Base-by-base conservation (phyloP, 441 rosid genomes). In the Breynia disticha region DNA sequence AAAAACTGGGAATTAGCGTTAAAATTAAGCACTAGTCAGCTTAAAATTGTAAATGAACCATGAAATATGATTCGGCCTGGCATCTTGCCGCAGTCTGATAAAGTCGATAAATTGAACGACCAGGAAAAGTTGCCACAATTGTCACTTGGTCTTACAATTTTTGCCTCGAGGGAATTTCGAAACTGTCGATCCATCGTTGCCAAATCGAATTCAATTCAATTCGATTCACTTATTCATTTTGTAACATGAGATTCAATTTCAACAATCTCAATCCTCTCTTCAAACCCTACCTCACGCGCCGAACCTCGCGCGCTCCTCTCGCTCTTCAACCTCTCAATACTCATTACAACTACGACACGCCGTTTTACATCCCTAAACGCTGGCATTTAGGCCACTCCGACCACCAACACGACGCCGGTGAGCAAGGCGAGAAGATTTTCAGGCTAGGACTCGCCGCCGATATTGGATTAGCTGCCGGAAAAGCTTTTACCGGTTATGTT, bases 401-500 rank as follows among this genome's bases (percentile, higher is more conserved):
- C 22, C 70, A 59, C 46, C 72, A 60, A 37, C 69, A 66, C 13
- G 67, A 49, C 2, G 47, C 59, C 5, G 52, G 71, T 14, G 71
- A 73, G 46, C 79, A 79, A 38, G 91, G 80, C 0, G 98, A 84
- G 66, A 74, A 62, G 48, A 78, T 88, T 18, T 86, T 91, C 79
- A 77, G 86, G 14, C 71, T 91, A 42, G 97, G 98, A 47, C 86
- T 91, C 24, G 74, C 68, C 39, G 78, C 85, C 19, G 91, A 83
- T 57, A 59, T 77, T 19, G 70, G 72, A 52, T 66, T 83, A 15
- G 80, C 91, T 16, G 50, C 72, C 24, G 81, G 82, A 46, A 84
- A 84, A 68, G 81, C 88, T 57, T 60, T 77, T 24, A 74, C 83
- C 22, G 91, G 87, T 1, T 76, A 81, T 56, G 19, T 84, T 35